phyloP scores from a whole-genome alignment of 495 filamentous ascomycete species.

The Rostrohypoxylon terebratum region DNA sequence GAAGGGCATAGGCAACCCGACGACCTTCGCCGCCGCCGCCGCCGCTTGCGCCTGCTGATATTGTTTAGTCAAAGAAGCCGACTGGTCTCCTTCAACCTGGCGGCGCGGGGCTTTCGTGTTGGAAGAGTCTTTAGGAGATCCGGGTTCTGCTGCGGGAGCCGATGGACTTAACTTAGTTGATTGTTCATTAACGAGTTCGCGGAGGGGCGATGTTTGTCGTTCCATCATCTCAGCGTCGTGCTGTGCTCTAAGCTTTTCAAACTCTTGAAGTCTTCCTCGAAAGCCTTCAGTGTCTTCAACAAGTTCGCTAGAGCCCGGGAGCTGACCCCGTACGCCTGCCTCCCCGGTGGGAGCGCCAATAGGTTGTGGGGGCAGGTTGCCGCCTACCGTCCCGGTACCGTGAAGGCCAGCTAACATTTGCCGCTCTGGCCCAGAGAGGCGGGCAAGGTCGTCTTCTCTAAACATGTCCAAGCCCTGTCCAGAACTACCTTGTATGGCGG shows the following conservation, averaged over 20 bases:
- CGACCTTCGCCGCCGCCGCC: conserved; percentile 63
- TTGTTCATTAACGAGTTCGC: conserved; percentile 32
- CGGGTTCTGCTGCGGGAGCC: conserved; percentile 15
- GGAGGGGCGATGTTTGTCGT: conserved; percentile 45
- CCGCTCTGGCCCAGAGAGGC: conserved; percentile 51
- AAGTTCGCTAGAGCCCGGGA: conserved; percentile 58
- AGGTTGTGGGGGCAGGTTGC: conserved; percentile 48
- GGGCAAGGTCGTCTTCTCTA: conserved; percentile 58
- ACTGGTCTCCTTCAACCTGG: conserved; percentile 43
- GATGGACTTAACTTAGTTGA: conserved; percentile 20
- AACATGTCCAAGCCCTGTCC: conserved; percentile 59
- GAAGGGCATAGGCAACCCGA: conserved; percentile 82
- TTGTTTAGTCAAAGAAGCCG: conserved; percentile 77
- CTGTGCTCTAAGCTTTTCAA: conserved; percentile 68
- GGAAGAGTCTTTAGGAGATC: conserved; percentile 11
- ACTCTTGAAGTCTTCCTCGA: conserved; percentile 65
- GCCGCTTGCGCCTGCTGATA: conserved; percentile 79
- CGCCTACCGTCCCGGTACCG: conserved; percentile 41
- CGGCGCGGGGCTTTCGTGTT: conserved; percentile 14
- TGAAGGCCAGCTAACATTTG: conserved; percentile 52
- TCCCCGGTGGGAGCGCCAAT: conserved; percentile 50
- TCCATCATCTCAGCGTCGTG: conserved; percentile 61
- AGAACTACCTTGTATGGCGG: conserved; percentile 48
- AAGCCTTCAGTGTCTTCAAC: conserved; percentile 64
- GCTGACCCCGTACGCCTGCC: conserved; percentile 51